phyloP scores from a whole-genome alignment of 305 asterid genomes.

The Stenogyne calaminthoides region DNA sequence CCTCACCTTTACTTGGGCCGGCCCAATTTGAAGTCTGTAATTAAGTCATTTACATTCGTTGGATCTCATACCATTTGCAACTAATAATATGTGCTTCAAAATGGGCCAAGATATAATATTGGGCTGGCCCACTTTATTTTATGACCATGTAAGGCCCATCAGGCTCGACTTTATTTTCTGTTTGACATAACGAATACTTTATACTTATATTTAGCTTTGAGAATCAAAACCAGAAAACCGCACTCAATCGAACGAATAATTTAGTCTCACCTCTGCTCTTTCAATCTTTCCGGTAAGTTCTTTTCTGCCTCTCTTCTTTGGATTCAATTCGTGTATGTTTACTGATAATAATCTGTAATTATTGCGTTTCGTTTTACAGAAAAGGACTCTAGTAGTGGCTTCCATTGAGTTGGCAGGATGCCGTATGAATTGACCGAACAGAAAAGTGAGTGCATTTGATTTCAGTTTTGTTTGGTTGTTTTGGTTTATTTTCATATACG shows the following conservation, averaged over 20 bases:
- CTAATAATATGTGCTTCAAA: background rate
- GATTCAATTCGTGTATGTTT: background rate
- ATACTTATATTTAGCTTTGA: background rate
- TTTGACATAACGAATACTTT: background rate
- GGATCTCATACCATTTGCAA: no score
- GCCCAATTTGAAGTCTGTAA: background rate
- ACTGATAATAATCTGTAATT: background rate
- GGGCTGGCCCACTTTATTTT: background rate
- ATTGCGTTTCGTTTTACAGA: background rate
- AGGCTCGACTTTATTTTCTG: background rate
- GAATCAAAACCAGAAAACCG: background rate
- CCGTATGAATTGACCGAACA: slow-evolving; percentile 50
- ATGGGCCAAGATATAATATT: background rate
- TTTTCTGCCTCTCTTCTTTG: background rate
- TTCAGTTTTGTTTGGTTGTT: background rate
- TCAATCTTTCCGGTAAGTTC: background rate
- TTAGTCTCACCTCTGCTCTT: background rate
- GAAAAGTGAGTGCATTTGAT: slow-evolving; percentile 42
- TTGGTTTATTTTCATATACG: background rate
- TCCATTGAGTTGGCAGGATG: slow-evolving; percentile 34
- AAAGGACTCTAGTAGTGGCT: background rate
- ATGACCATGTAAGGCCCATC: background rate
- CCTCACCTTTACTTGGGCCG: background rate
- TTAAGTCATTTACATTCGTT: no score
- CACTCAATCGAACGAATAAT: background rate